Evolutionary conservation across 345 rosid species (phyloP), one percentile per base, ranked within the genome.

Genomic region (Lepidium aucheri): DNA sequence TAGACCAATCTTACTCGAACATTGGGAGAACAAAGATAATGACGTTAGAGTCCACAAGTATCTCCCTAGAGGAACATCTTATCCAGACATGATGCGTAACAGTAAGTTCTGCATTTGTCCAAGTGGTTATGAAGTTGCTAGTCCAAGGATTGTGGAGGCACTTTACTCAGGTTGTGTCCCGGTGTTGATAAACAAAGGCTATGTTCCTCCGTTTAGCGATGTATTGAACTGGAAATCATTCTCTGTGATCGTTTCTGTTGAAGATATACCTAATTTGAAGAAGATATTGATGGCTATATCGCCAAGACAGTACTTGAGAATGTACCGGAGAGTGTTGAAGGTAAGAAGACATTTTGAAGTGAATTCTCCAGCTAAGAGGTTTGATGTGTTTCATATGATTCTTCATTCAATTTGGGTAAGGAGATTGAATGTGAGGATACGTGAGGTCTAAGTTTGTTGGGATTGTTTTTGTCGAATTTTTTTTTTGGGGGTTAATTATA

Each of bases 71-170:
- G 91, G 95, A 3, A 72, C 78, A 5, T 80, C 89, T 8, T 92
- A 92, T 78, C 40, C 79, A 4, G 90, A 80, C 17, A 81, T 89
- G 95, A 77, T 92, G 91, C 84, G 88, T 71, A n/a, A n/a, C n/a
- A n/a, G n/a, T n/a, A 92, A 84, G 81, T 92, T 76, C 67, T 93
- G 98, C 76, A 65, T 93, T 7, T 93, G 97, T 70, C 98, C 95
- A 0, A 93, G 98, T 4, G 98, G 98, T 3, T 90, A 93, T 26
- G 97, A 93, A 74, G 98, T 93, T 15, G 97, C 97, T 0, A 90
- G 96, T 59, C 98, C 97, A 0, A 74, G 98, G 61, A 75, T 88
- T 2, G 96, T 90, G 0, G 95, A 90, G 80, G 97, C 98, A 1
- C 64, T 93, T 32, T 93, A 93, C 82, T 78, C 86, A 0, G 94